Percentiles rank a stretch among this genome's conserved stretches.
Evolutionary conservation across 2,329 filamentous ascomycete species (phyloP).

Genomic region (Pseudocercospora pini-densiflorae): DNA sequence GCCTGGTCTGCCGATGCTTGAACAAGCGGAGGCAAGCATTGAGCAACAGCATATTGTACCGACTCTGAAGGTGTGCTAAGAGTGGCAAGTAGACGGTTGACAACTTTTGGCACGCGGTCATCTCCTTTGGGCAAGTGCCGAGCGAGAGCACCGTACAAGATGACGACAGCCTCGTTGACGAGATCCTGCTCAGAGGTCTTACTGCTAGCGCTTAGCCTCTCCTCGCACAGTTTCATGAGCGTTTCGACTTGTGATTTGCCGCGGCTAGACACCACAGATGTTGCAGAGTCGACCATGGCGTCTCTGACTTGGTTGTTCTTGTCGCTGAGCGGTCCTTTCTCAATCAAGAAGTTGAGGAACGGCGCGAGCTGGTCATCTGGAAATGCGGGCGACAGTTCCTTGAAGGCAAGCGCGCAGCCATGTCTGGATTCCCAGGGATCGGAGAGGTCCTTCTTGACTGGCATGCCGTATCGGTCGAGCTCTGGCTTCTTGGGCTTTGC

Average conservation of each 20-base stretch:
- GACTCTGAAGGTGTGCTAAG: constrained; percentile 94
- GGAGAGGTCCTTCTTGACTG: constrained; percentile 80
- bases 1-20: constrained; percentile 78
- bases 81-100: constrained; percentile 83
- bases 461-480: constrained; percentile 93
- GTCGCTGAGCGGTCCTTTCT: constrained; percentile 85
- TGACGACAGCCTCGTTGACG: constrained; percentile 95
- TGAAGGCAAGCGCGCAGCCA: constrained; percentile 86
- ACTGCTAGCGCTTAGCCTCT: constrained; percentile 82
- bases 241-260: constrained; percentile 83
- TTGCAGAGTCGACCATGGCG: constrained; percentile 92
- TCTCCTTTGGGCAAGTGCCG: constrained; percentile 87
- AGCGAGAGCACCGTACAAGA: constrained; percentile 93
- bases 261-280: constrained; percentile 76
- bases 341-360: constrained; percentile 85
- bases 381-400: constrained; percentile 75
- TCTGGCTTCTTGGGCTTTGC: constrained; percentile 82
- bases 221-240: constrained; percentile 91
- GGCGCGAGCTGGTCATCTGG: constrained; percentile 70
- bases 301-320: constrained; percentile 74
- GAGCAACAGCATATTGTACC: constrained; percentile 94
- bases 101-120: constrained; percentile 81
- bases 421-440: constrained; percentile 93
- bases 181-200: constrained; percentile 81
- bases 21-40: constrained; percentile 90